Base-by-base conservation (phyloP, 2,329 filamentous ascomycete genomes). In the Alternaria infectoria region DNA sequence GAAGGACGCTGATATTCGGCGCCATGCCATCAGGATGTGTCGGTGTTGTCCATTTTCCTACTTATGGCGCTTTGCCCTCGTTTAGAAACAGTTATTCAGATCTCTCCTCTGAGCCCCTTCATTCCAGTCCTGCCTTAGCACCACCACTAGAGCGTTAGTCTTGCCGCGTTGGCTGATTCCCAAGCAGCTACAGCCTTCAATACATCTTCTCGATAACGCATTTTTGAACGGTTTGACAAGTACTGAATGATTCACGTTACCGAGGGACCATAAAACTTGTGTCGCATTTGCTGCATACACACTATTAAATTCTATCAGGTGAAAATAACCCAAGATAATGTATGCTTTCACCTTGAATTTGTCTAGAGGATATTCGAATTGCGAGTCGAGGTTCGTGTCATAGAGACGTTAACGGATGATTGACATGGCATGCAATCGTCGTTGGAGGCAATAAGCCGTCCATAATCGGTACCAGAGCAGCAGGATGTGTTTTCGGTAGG, bases 401-500 rank as follows among this genome's bases (percentile, higher is more conserved):
- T 32, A 30, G 17, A 19, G 15, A 21, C 30, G 19, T 40, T 9
- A 21, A 28, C 8, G 21, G 21, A 49, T 64, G 11, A 64, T 55
- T 26, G 40, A 43, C 40, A 13, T 46, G 36, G 15, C 15, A 17
- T 15, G 54, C 40, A 54, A 43, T 23, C 17, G 54, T 54, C 10
- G 28, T 30, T 36, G n/a, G 26, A 9, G 40, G 45, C n/a, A 46
- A 43, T 46, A 19, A 46, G 15, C 7, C 40, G 7, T 56, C 50
- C 62, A 62, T 65, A 54, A 45, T 69, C 64, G 51, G 55, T 4
- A 70, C 62, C 13, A 78, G 67, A 15, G 63, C 58, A 11, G 69
- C 50, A 15, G 73, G 69, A 60, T 73, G 70, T 6, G 74, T 61
- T 11, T 59, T 67, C 19, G 66, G 57, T 21, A 78, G 65, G 56